A percentile compares a stretch with the other conserved stretches of the same genome.
Conservation (phyloP, 2,329 filamentous ascomycete species). For the Lasiodiplodia sp. region DNA sequence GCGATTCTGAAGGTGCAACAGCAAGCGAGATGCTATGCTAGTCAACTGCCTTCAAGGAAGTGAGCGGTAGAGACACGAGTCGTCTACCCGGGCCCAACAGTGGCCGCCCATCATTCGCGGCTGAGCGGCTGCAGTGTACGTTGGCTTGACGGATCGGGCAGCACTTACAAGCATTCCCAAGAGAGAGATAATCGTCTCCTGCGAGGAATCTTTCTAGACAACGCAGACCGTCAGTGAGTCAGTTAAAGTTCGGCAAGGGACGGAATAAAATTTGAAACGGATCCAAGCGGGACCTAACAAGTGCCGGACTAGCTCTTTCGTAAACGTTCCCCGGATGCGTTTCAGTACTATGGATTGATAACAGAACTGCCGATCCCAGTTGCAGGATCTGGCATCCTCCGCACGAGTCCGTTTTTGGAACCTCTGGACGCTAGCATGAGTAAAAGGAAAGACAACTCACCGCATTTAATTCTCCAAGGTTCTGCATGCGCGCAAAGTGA, state of each 20-base stretch:
- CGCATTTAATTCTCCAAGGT: slow-evolving; percentile 91
- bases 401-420: slow-evolving; percentile 20
- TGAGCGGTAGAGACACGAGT: slow-evolving; percentile 2
- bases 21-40: slow-evolving; percentile 12
- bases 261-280: slow-evolving; percentile 23
- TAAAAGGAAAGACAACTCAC: slow-evolving; percentile 50
- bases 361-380: slow-evolving; percentile 21
- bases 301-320: slow-evolving; percentile 11
- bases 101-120: neutral
- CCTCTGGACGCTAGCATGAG: slow-evolving; percentile 42
- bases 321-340: slow-evolving; percentile 32
- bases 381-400: slow-evolving; percentile 6
- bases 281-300: slow-evolving; percentile 19
- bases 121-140: slow-evolving; percentile 1
- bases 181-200: slow-evolving; percentile 91
- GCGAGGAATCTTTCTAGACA: slow-evolving; percentile 82
- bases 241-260: slow-evolving; percentile 6
- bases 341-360: slow-evolving; percentile 24
- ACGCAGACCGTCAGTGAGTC: slow-evolving; percentile 11
- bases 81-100: neutral
- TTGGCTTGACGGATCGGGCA: neutral
- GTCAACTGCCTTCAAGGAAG: neutral
- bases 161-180: slow-evolving; percentile 76
- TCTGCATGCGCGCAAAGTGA: slow-evolving; percentile 88
- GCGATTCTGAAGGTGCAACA: neutral